These are phyloP conservation scores for Termitomyces sp. DNA, from an alignment of 768 basidiomycete genomes.

Conservation along the genomic window DNA sequence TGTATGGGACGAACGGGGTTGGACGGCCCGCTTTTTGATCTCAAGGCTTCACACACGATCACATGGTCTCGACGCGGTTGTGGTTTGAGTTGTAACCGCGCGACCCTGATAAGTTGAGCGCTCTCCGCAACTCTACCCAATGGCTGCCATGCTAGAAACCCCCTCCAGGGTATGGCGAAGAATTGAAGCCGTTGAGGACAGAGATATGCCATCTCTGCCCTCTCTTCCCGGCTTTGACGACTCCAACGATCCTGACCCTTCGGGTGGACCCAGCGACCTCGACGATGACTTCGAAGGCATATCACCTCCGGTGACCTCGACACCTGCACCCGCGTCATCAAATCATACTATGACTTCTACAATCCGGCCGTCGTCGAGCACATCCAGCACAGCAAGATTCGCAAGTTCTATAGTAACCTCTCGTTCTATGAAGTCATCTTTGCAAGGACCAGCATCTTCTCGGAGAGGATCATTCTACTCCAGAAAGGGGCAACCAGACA, in stretches of 20 bases:
- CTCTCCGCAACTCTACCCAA: constrained; percentile 10
- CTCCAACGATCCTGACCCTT: constrained; percentile 37
- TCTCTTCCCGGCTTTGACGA: constrained; percentile 73
- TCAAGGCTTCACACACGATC: constrained; percentile 19
- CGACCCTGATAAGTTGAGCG: not conserved
- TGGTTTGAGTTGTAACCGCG: constrained; percentile 3
- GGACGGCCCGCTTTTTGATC: no score
- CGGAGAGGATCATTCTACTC: constrained; percentile 25
- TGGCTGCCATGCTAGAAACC: constrained; percentile 67
- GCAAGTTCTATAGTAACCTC: constrained; percentile 45
- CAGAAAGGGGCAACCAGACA: constrained; percentile 36
- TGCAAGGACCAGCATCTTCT: constrained; percentile 27
- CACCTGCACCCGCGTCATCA: constrained; percentile 46
- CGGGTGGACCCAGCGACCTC: constrained; percentile 28
- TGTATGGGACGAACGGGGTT: no score
- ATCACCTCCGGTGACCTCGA: constrained; percentile 62
- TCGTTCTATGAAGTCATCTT: constrained; percentile 50
- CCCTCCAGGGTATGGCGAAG: constrained; percentile 84
- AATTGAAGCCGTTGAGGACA: constrained; percentile 71
- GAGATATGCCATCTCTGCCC: constrained; percentile 80
- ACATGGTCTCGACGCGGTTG: constrained; percentile 19
- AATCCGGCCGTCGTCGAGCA: constrained; percentile 43
- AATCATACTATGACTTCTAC: constrained; percentile 44
- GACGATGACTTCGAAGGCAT: constrained; percentile 38
- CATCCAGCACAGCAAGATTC: constrained; percentile 48